Evolutionary conservation across 176 grass and related monocot species (phyloP), one percentile per base, ranked within the genome.

Genomic region (Themeda triandra): DNA sequence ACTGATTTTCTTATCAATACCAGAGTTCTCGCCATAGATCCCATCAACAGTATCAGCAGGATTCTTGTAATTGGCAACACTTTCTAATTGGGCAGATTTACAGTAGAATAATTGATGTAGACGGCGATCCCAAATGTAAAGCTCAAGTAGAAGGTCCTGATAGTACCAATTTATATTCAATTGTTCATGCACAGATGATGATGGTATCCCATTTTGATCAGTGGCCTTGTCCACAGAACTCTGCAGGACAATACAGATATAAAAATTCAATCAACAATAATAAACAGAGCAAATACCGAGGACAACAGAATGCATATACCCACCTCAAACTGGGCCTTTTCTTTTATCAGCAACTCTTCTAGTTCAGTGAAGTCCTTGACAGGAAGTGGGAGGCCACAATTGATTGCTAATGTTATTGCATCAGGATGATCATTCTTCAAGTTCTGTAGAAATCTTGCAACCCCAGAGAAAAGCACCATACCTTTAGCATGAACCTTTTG

Each of bases 51-150:
- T 60, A 66, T 66, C 41, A 5, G 29, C 40, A 80, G 49, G 86
- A 29, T 77, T 65, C 14, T 83, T 88, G 75, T 82, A 77, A 73
- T 82, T 78, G 82, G 51, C 72, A 76, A 31, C 53, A 73, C 80
- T 68, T 71, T 41, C 63, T 93, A 82, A 49, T 63, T 75, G 31
- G 46, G 78, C 41, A 72, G 76, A 81, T 77, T 78, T 84, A 79
- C 71, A 88, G n/a, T 80, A 83, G 59, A 92, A 79, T 88, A 99
- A 86, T 27, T 95, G 88, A 79, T 91, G 77, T 75, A 99, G 71
- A 62, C 97, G 93, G 78, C 18, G 69, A 84, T 99, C 97, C 97
- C 97, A 99, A 72, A 94, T 73, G 86, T 96, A 96, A 66, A 89
- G 88, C 79, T 89, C 62, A 64, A 99, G 88, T 80, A 96, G 83